Evolutionary conservation across 352 stramenopile species (phyloP).

Genomic region (Pythium scleroteichum): DNA sequence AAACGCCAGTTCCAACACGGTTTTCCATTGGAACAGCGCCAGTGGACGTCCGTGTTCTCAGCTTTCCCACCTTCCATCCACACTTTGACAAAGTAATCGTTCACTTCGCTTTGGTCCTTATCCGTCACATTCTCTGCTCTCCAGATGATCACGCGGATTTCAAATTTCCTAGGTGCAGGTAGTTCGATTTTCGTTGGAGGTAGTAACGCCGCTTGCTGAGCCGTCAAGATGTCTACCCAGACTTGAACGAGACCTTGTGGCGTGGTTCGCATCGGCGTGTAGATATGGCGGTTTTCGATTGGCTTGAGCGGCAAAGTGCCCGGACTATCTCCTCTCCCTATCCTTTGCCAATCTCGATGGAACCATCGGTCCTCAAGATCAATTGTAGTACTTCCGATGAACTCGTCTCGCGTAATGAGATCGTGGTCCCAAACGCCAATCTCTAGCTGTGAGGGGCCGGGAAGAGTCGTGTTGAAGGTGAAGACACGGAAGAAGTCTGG

Average conservation of each 20-base stretch:
- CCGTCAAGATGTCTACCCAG: conserved; percentile 91
- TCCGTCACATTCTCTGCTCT: conserved; percentile 82
- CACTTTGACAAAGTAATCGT: conserved; percentile 91
- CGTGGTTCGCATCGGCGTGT: conserved; percentile 62
- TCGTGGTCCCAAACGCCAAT: conserved; percentile 84
- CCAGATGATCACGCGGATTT: conserved; percentile 91
- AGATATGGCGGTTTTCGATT: conserved; percentile 88
- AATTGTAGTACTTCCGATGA: conserved; percentile 91
- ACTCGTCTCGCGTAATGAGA: conserved; percentile 62
- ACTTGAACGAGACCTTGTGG: conserved; percentile 76
- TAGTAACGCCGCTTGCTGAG: conserved; percentile 60
- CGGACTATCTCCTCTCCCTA: conserved; percentile 31
- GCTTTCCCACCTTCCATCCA: conserved; percentile 81
- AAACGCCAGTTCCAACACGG: conserved; percentile 93
- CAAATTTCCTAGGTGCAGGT: conserved; percentile 67
- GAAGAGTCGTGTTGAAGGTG: conserved; percentile 64
- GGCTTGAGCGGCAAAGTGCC: conserved; percentile 66
- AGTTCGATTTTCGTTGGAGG: conserved; percentile 70
- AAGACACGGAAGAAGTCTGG: conserved; percentile 80
- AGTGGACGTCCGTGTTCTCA: conserved; percentile 89
- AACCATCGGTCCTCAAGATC: conserved; percentile 95
- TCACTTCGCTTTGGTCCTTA: conserved; percentile 76
- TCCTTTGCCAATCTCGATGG: conserved; percentile 80
- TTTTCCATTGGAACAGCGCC: conserved; percentile 89
- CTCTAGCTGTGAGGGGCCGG: conserved; percentile 76